Percentiles rank a stretch among this genome's conserved stretches.
phyloP scores from a whole-genome alignment of 441 rosid genomes.

The Lepidium campestre region DNA sequence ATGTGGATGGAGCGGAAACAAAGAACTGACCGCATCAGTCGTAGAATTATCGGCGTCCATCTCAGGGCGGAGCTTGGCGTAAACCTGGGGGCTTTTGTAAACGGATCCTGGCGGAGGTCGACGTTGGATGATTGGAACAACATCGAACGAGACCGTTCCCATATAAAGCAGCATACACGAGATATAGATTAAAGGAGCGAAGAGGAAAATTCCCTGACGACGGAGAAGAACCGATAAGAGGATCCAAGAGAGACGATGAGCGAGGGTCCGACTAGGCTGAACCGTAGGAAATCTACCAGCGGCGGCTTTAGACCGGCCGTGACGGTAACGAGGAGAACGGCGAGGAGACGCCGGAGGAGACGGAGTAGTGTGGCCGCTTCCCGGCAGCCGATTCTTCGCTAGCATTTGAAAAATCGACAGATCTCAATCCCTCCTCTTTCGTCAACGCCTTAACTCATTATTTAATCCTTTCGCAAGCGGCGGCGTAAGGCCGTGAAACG shows the following conservation, averaged over 20 bases:
- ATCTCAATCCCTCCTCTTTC: not conserved
- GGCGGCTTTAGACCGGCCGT: slow-evolving; percentile 42
- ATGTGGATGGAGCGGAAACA: not conserved
- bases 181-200: slow-evolving; percentile 82
- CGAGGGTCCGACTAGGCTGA: slow-evolving; percentile 49
- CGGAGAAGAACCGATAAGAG: slow-evolving; percentile 84
- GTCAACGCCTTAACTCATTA: slow-evolving; percentile 16
- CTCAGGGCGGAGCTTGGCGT: slow-evolving; percentile 67
- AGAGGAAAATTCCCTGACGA: slow-evolving; percentile 81
- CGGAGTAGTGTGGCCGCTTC: slow-evolving; percentile 89
- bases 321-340: slow-evolving; percentile 83
- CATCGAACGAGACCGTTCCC: slow-evolving; percentile 85
- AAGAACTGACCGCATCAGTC: slow-evolving; percentile 69
- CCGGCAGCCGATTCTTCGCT: slow-evolving; percentile 65
- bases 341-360: slow-evolving; percentile 93
- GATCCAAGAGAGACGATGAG: slow-evolving; percentile 81
- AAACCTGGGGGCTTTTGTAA: slow-evolving; percentile 84
- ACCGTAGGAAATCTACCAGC: slow-evolving; percentile 45
- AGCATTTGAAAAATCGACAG: slow-evolving; percentile 53
- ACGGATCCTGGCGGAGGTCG: slow-evolving; percentile 79
- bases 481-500: not conserved
- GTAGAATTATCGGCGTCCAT: slow-evolving; percentile 91
- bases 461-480: not conserved
- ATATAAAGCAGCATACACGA: slow-evolving; percentile 89
- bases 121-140: slow-evolving; percentile 50